phyloP scores from a whole-genome alignment of 2,329 filamentous ascomycete species.

The Phialemoniopsis sp. region DNA sequence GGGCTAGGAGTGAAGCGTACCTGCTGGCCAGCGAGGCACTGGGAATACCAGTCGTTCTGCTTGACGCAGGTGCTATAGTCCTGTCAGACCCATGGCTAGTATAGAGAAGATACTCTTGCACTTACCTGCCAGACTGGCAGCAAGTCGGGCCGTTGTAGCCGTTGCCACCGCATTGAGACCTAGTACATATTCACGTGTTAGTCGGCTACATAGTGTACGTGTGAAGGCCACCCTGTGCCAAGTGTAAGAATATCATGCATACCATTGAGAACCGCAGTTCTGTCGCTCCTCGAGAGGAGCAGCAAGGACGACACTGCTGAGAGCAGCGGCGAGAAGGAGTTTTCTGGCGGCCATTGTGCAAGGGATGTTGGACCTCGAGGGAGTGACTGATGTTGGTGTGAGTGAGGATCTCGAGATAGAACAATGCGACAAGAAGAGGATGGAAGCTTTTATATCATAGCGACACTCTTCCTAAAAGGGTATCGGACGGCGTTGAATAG shows the following conservation, averaged over 20 bases:
- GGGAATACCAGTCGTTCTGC: constrained; percentile 31
- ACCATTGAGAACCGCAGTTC: constrained; percentile 27
- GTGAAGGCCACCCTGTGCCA: neutral
- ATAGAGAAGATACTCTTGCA: no score
- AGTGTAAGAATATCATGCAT: constrained; percentile 6
- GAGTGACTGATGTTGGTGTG: constrained; percentile 5
- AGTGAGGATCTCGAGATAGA: constrained; percentile 1
- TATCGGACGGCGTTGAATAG: neutral
- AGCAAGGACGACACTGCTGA: constrained; percentile 31
- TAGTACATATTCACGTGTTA: constrained; percentile 3
- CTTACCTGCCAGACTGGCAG: constrained; percentile 27
- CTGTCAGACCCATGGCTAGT: no score
- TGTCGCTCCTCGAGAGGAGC: constrained; percentile 37
- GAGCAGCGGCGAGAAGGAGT: constrained; percentile 24
- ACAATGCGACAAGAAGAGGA: constrained; percentile 1
- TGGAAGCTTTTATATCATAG: constrained; percentile 7
- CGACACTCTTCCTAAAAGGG: neutral
- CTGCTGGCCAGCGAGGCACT: constrained; percentile 22
- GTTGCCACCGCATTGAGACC: constrained; percentile 40
- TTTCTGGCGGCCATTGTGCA: constrained; percentile 16
- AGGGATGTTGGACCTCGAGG: neutral
- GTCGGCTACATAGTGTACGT: no score
- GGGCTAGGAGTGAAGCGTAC: constrained; percentile 7
- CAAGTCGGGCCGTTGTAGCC: constrained; percentile 38
- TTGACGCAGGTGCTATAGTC: constrained; percentile 24